These are phyloP conservation scores for Cerioporus squamosus DNA, from an alignment of 1,284 basidiomycete genomes.

Conservation along the genomic window DNA sequence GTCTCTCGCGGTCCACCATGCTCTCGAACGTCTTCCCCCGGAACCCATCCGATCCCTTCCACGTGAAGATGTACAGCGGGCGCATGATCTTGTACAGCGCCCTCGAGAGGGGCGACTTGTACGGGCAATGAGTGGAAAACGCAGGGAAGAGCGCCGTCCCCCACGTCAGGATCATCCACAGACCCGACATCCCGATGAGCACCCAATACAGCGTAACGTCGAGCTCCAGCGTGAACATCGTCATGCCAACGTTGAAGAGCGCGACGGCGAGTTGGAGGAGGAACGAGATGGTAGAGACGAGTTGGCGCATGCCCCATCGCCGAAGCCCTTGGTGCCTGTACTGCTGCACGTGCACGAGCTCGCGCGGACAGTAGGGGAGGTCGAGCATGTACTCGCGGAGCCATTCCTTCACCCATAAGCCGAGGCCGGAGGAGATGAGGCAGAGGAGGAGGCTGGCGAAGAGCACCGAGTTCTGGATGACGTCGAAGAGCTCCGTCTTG, in stretches of 20 bases:
- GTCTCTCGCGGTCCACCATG: background rate
- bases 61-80: background rate
- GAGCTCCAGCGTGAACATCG: background rate
- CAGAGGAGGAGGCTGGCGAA: conserved; percentile 1
- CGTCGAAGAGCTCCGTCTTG: background rate
- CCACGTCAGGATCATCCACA: background rate
- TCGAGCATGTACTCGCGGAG: conserved; percentile 1
- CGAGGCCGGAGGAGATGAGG: conserved; percentile 1
- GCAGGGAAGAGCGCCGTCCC: background rate
- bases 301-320: background rate
- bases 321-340: background rate
- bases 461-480: background rate
- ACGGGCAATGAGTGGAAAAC: background rate
- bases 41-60: too few relatives aligned
- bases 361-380: background rate
- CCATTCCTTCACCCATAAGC: conserved; percentile 8
- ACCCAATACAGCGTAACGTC: background rate
- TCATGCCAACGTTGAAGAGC: background rate
- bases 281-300: background rate
- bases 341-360: background rate
- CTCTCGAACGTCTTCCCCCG: background rate
- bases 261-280: background rate
- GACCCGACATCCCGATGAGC: background rate
- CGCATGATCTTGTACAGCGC: background rate
- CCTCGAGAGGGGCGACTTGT: conserved; percentile 4